Base-by-base conservation (phyloP, 2,329 filamentous ascomycete species). In the Diaporthe citrichinensis region DNA sequence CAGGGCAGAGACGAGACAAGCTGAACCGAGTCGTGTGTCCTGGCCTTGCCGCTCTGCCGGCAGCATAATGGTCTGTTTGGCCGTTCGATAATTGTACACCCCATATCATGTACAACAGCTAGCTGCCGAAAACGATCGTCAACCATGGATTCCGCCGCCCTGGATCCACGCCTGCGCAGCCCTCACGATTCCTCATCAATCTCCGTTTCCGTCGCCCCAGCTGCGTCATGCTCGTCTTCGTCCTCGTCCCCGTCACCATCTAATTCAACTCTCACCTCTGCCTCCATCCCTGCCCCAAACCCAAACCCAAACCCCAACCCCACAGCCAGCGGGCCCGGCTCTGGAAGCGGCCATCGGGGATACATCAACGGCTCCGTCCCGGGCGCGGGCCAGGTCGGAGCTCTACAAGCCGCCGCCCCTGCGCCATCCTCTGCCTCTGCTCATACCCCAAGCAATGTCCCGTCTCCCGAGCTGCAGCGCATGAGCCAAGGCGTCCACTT, bases 131-230 rank as follows among this genome's bases (percentile, higher is more conserved):
- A 39, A 39, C 51, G 34, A 31, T 51, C 51, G 44, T 44, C 58
- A 5, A 46, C 53, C 59, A 77, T 77, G 76, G 76, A 77, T 71
- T 74, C 76, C 41, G 75, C 76, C 39, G 74, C 71, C 5, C 25
- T 77, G 44, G 76, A 77, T 74, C 76, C 76, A 71, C 74, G 76
- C 67, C 76, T 77, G 53, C 76, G 74, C 67, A 73, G 65, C 44
- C 41, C 76, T 28, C 69, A 73, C 69, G 74, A 71, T 61, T 39
- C 51, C 34, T 71, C 74, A 4, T 69, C 74, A 34, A 76, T 76
- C 36, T 73, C 73, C 23, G 75, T 72, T 25, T 72, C 69, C 25
- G 58, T 73, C n/a, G 58, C 58, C 46, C 46, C n/a, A 20, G 58
- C 58, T 20, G 67, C 59, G 5, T 46, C 58, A 36, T 61, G 36